A percentile compares a stretch with the other conserved stretches of the same genome.
These are phyloP conservation scores for Verticillium longisporum DNA, from an alignment of 2,329 filamentous ascomycete genomes.

Conservation along the genomic window DNA sequence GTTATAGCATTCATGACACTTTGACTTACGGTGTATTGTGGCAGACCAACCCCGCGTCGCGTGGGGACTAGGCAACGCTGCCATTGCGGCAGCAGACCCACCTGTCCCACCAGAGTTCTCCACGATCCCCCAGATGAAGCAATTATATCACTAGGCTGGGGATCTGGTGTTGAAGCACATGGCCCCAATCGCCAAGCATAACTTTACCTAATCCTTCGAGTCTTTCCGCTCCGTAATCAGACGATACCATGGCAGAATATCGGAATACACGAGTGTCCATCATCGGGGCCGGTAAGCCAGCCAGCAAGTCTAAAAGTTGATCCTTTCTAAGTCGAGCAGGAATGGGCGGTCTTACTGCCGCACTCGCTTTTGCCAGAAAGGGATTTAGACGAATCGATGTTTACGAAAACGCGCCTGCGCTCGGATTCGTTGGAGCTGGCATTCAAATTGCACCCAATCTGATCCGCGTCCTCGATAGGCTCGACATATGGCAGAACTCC, in stretches of 20 bases:
- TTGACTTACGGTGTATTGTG: no score
- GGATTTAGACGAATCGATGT: slow-evolving; percentile 68
- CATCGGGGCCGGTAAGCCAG: not conserved
- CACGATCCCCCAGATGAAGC: not conserved
- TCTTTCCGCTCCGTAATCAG: not conserved
- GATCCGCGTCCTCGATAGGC: slow-evolving; percentile 63
- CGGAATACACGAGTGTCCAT: slow-evolving; percentile 14
- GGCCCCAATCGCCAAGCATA: no score
- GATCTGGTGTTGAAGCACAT: not conserved
- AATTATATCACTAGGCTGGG: not conserved
- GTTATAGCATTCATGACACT: no score
- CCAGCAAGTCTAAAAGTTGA: no score
- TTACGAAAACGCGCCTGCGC: slow-evolving; percentile 63
- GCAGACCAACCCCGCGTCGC: not conserved
- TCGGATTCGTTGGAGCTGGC: slow-evolving; percentile 77
- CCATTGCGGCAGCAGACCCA: not conserved
- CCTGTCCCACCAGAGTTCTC: not conserved
- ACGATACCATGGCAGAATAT: slow-evolving; percentile 19
- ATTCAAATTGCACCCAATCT: slow-evolving; percentile 82
- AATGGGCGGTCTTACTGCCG: slow-evolving; percentile 70
- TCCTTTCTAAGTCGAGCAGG: slow-evolving; percentile 32
- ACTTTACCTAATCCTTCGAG: no score
- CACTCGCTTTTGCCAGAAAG: slow-evolving; percentile 66
- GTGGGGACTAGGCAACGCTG: no score
- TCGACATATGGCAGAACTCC: slow-evolving; percentile 58